Base-by-base conservation (phyloP, 768 basidiomycete genomes). In the Saitozyma sp. region DNA sequence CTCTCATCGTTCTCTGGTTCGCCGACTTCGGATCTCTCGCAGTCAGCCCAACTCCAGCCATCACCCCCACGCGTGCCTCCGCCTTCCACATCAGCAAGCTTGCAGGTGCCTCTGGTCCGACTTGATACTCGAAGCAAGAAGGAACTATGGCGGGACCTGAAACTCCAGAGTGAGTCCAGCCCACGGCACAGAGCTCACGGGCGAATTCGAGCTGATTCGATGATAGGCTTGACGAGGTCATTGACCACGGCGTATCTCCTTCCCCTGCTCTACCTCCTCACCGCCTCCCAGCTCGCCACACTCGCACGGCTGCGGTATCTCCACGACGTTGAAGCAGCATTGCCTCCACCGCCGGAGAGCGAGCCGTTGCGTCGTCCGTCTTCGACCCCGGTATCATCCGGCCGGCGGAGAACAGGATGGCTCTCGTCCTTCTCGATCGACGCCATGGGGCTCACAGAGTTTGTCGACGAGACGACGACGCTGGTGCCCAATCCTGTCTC, bases 91-190 rank as follows among this genome's bases (percentile, higher is more conserved):
- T 17, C 45, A 46, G 45, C n/a, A 46, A 17, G 13, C 13, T 17
- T 17, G 45, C 45, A 46, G n/a, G 45, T 46, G 13, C 45, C n/a
- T 46, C 45, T 17, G 45, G n/a, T 46, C 11, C 29, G 29, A 5
- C 29, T 29, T 29, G 29, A 29, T 29, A 29, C 41, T 42, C 72
- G 63, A 54, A 73, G 68, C 54, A 77, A 72, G 64, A 75, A 68
- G 51, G 67, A 71, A 70, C 82, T 98, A 8, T 98, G 95, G 95
- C 87, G 87, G 61, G 92, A 96, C 79, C 85, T 96, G 43, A 97
- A 96, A 78, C 85, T 92, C 43, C 86, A 94, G 40, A 87, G 91
- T 88, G 72, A 52, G 85, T 82, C 19, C 10, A 29, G 39, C 4
- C 38, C 19, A n/a, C 20, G 1, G 9, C 41, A 45, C 45, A 13